phyloP scores from a whole-genome alignment of 2,329 filamentous ascomycete genomes.

The Thielaviopsis cerberus region DNA sequence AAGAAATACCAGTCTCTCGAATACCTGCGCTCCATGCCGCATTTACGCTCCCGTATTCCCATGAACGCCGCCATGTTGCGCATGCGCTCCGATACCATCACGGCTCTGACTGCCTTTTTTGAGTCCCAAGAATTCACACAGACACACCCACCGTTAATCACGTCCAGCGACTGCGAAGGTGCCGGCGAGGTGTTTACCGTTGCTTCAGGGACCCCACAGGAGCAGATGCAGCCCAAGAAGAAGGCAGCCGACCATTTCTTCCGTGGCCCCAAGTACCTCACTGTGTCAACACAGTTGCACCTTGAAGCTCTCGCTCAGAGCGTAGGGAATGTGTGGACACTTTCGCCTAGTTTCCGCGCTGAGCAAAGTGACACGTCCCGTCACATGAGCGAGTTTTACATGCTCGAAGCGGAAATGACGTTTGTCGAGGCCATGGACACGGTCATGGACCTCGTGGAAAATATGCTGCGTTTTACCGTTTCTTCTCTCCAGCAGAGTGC shows the following conservation, averaged over 20 bases:
- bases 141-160: slow-evolving; percentile 83
- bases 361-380: slow-evolving; percentile 84
- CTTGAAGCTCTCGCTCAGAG: slow-evolving; percentile 81
- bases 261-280: slow-evolving; percentile 74
- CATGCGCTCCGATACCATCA: slow-evolving; percentile 63
- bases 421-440: slow-evolving; percentile 52
- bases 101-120: slow-evolving; percentile 60
- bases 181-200: slow-evolving; percentile 85
- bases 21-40: slow-evolving; percentile 72
- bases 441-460: slow-evolving; percentile 66
- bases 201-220: slow-evolving; percentile 22
- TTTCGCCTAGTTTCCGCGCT: slow-evolving; percentile 85
- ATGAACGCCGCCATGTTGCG: slow-evolving; percentile 65
- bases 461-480: slow-evolving; percentile 44
- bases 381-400: slow-evolving; percentile 94
- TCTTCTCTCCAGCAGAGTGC: slow-evolving; percentile 24
- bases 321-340: slow-evolving; percentile 77
- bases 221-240: slow-evolving; percentile 15
- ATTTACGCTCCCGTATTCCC: slow-evolving; percentile 66
- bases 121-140: slow-evolving; percentile 52
- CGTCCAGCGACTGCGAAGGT: slow-evolving; percentile 91
- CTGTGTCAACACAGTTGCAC: slow-evolving; percentile 86
- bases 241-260: slow-evolving; percentile 47
- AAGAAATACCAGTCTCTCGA: slow-evolving; percentile 89
- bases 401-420: slow-evolving; percentile 82